A percentile compares a stretch with the other conserved stretches of the same genome.
These are phyloP conservation scores for Nepenthes gracilis DNA, from an alignment of 148 eudicot genomes.

Conservation along the genomic window DNA sequence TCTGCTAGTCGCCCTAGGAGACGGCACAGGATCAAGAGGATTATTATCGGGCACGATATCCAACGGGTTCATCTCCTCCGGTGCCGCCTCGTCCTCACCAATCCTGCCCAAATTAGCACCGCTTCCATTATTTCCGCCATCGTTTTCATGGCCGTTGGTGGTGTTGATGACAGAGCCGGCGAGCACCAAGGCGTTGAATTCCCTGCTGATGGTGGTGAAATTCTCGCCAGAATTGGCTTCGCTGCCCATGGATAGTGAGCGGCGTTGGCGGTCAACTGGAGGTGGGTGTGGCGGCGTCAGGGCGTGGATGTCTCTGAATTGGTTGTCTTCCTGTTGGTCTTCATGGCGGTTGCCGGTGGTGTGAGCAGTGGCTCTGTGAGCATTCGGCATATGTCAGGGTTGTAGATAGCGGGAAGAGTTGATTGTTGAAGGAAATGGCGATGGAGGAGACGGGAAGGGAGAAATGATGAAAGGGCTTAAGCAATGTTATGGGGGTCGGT, in stretches of 20 bases:
- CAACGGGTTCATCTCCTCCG: slow-evolving; percentile 55
- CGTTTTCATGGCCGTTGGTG: slow-evolving; percentile 3
- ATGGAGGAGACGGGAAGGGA: too few species aligned
- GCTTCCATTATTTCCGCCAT: not conserved
- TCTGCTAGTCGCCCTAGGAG: slow-evolving; percentile 1
- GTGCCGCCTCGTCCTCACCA: slow-evolving; percentile 42
- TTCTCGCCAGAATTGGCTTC: slow-evolving; percentile 36
- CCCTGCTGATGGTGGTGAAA: slow-evolving; percentile 28
- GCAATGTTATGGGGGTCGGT: too few species aligned
- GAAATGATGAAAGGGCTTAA: too few species aligned
- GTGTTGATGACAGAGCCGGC: slow-evolving; percentile 44
- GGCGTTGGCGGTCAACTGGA: slow-evolving; percentile 11
- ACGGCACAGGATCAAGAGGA: slow-evolving; percentile 19
- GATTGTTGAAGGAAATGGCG: too few species aligned
- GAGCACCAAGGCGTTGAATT: slow-evolving; percentile 35
- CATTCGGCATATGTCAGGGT: too few species aligned
- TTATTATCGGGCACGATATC: slow-evolving; percentile 70
- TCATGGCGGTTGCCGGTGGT: too few species aligned
- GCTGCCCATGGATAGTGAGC: slow-evolving; percentile 32
- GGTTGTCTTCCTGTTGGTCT: not conserved
- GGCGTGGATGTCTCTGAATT: slow-evolving; percentile 65
- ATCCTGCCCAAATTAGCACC: slow-evolving; percentile 38
- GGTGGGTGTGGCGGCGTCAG: slow-evolving; percentile 27
- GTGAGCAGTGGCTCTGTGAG: too few species aligned
- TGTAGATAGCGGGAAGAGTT: too few species aligned